Conservation (phyloP, 257 asterid genomes). For the Solanum habrochaites region DNA sequence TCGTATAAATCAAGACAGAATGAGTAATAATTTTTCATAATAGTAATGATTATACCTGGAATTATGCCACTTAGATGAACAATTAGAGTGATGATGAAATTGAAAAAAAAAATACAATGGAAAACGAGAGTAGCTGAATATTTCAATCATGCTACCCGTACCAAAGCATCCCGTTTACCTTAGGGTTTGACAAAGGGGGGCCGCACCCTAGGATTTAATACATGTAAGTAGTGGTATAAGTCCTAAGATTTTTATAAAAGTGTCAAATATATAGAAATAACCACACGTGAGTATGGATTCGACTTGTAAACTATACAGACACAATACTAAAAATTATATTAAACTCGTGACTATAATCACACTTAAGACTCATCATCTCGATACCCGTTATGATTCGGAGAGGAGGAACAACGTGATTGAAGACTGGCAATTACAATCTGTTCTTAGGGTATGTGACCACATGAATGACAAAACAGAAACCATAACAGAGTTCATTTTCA, state of each 20-base stretch:
- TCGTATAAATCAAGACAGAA: background rate
- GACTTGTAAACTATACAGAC: background rate
- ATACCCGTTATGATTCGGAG: constrained; percentile 14
- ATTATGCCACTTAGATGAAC: background rate
- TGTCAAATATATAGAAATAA: background rate
- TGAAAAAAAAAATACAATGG: background rate
- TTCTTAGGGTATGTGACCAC: constrained; percentile 22
- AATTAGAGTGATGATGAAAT: background rate
- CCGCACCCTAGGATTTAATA: too few species aligned
- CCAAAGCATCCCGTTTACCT: background rate
- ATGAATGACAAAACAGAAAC: constrained; percentile 8
- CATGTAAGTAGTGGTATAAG: too few species aligned
- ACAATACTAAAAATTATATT: background rate
- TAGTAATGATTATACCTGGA: background rate
- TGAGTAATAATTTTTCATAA: background rate
- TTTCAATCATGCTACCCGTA: background rate
- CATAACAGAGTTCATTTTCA: constrained; percentile 18
- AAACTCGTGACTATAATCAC: background rate
- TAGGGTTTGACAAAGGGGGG: too few species aligned
- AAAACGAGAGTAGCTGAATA: background rate
- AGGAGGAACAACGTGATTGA: constrained; percentile 29
- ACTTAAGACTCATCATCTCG: background rate
- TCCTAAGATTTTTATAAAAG: background rate
- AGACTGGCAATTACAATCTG: constrained; percentile 21
- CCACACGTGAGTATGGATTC: background rate